These are phyloP conservation scores for Penicillium subrubescens DNA, from an alignment of 495 filamentous ascomycete species.

Conservation along the genomic window DNA sequence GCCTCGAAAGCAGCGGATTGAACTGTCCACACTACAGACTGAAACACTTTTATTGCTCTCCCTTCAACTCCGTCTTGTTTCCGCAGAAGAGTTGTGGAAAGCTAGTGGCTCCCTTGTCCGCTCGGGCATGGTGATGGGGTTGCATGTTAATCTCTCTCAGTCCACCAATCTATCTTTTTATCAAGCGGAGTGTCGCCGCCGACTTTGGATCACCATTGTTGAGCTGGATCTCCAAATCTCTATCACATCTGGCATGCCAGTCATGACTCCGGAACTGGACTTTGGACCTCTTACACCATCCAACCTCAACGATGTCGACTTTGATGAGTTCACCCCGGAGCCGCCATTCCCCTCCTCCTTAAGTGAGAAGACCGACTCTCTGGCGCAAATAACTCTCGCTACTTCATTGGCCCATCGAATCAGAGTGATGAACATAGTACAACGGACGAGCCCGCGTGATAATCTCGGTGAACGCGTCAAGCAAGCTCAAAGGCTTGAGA, in stretches of 20 bases:
- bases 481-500: slow-evolving; percentile 17
- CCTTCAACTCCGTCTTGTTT: slow-evolving; percentile 45
- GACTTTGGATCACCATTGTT: slow-evolving; percentile 48
- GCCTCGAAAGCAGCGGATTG: slow-evolving; percentile 45
- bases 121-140: slow-evolving; percentile 60
- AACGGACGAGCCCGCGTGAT: slow-evolving; percentile 6
- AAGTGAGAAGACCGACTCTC: slow-evolving; percentile 26
- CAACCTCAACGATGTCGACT: slow-evolving; percentile 47
- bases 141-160: slow-evolving; percentile 55
- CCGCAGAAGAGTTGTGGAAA: slow-evolving; percentile 54
- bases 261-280: slow-evolving; percentile 33
- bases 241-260: slow-evolving; percentile 41
- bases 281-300: slow-evolving; percentile 24
- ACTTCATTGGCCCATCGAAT: slow-evolving; percentile 22
- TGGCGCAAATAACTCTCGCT: slow-evolving; percentile 21
- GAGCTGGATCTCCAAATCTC: slow-evolving; percentile 47
- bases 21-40: slow-evolving; percentile 26
- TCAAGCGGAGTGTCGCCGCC: slow-evolving; percentile 39
- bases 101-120: slow-evolving; percentile 56
- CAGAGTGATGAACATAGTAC: slow-evolving; percentile 16
- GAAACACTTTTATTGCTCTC: slow-evolving; percentile 43
- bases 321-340: slow-evolving; percentile 36
- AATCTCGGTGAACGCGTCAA: slow-evolving; percentile 15
- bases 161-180: slow-evolving; percentile 27
- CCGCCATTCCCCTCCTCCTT: slow-evolving; percentile 35